Evolutionary conservation across 768 basidiomycete genomes (phyloP), one percentile per base, ranked within the genome.

Genomic region (Pulveroboletus sp.): DNA sequence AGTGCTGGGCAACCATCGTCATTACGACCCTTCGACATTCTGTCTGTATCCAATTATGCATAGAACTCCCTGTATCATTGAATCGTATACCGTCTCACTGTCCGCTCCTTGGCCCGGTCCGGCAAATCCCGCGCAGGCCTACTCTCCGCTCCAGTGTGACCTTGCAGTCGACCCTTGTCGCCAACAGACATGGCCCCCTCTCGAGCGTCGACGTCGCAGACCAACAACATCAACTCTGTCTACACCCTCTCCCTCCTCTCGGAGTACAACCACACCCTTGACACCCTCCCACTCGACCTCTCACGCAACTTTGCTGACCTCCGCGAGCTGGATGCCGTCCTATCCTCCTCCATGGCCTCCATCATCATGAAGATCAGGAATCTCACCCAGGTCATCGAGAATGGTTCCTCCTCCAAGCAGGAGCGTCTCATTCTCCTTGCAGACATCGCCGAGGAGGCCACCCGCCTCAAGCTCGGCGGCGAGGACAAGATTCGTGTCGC

Each of bases 401-500:
- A 79, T 50, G 76, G 79, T 58, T 62, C 68, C 3, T 75, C 72
- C 17, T 56, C 73, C 6, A 84, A 83, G 59, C 82, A 84, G 61
- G 83, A 90, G 58, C 82, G 92, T 39, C 83, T 97, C 47, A 83
- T 83, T 75, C 81, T 94, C 30, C 82, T 99, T 58, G 79, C 83
- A 41, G 91, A 96, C 65, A 93, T 98, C 62, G 92, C 93, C 7
- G 94, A 98, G 48, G 95, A 97, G 69, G 93, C 93, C 0, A 75
- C 79, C 41, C 79, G 89, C 39, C 86, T 96, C 71, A 92, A 93
- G 69, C 80, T 93, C 53, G 94, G 95, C 26, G 90, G 89, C 47
- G 95, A 97, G 69, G 96, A 98, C 81, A 97, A 97, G 76, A 95
- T 97, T 69, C 82, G 92, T 62, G 91, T 95, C 53, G 92, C 92